These are phyloP conservation scores for Hortiboletus flavorubellus DNA, from an alignment of 768 basidiomycete genomes.

Conservation along the genomic window DNA sequence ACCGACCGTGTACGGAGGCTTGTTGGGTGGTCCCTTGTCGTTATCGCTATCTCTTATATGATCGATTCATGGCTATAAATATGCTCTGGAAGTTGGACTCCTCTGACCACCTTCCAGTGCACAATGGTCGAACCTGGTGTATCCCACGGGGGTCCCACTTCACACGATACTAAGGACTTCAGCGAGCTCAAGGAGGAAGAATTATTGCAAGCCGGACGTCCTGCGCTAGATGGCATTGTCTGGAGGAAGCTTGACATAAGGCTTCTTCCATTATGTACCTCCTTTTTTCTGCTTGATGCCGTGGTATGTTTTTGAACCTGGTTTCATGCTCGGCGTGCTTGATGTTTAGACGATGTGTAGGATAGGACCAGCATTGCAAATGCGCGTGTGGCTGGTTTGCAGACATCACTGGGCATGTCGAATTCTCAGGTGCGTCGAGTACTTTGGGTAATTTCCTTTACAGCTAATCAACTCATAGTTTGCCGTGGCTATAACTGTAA, in stretches of 20 bases:
- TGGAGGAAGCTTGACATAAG: constrained; percentile 50
- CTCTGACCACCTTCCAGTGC: neutral
- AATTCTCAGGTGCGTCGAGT: constrained; percentile 24
- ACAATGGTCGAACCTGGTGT: neutral
- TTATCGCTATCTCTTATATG: neutral
- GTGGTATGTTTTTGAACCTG: constrained; percentile 36
- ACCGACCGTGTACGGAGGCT: neutral
- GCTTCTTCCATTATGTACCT: constrained; percentile 46
- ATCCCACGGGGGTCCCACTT: neutral
- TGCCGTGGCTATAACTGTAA: constrained; percentile 30
- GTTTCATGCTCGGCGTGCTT: neutral
- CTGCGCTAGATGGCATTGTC: constrained; percentile 35
- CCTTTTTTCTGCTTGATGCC: constrained; percentile 50
- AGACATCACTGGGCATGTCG: constrained; percentile 41
- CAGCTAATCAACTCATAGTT: constrained; percentile 25
- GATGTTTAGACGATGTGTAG: constrained; percentile 16
- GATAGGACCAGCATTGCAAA: constrained; percentile 50
- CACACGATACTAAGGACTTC: neutral
- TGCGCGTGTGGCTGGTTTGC: constrained; percentile 58
- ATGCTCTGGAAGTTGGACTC: neutral
- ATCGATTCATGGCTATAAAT: neutral
- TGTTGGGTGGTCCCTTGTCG: neutral
- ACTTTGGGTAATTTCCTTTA: neutral
- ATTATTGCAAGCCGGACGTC: constrained; percentile 5
- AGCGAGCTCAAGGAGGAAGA: constrained; percentile 2